Evolutionary conservation across 352 stramenopile species (phyloP).

Genomic region (Blastocystis sp.): DNA sequence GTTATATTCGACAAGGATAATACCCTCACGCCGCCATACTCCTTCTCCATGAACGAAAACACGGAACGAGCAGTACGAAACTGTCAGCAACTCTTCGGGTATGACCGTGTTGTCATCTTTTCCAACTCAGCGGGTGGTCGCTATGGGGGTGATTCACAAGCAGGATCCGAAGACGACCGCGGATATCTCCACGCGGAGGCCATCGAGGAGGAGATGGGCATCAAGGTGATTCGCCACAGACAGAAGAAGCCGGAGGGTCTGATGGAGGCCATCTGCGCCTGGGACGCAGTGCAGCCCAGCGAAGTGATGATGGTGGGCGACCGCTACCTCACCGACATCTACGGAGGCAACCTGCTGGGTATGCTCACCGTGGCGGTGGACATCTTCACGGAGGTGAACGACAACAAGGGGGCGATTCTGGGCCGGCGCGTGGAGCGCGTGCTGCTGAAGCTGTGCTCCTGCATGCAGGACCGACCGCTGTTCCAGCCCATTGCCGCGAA

Average conservation of each 20-base stretch:
- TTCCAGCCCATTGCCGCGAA: constrained; percentile 4
- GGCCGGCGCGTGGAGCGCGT: constrained; percentile 31
- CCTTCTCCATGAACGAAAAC: constrained; percentile 27
- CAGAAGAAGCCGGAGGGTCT: constrained; percentile 43
- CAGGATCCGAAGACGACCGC: constrained; percentile 36
- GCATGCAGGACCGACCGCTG: neutral
- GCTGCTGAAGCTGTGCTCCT: constrained; percentile 17
- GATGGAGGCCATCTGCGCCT: constrained; percentile 9
- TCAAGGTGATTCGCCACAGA: constrained; percentile 29
- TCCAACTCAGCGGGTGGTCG: constrained; percentile 27
- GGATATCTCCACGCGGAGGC: constrained; percentile 38
- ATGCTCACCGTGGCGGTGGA: constrained; percentile 30
- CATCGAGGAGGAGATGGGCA: constrained; percentile 32
- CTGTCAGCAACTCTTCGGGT: constrained; percentile 40
- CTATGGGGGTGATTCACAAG: neutral
- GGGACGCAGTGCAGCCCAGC: neutral
- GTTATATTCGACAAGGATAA: constrained; percentile 64
- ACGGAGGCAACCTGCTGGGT: constrained; percentile 16
- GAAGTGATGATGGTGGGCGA: constrained; percentile 59
- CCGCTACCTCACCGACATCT: constrained; percentile 51
- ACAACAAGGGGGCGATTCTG: constrained; percentile 51
- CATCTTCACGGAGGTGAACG: constrained; percentile 49
- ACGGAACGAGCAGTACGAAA: constrained; percentile 16
- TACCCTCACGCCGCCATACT: constrained; percentile 44
- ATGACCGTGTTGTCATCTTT: constrained; percentile 50